Percentiles rank a stretch among this genome's conserved stretches.
These are phyloP conservation scores for Hypoxylon perforatum DNA, from an alignment of 495 filamentous ascomycete species.

Conservation along the genomic window DNA sequence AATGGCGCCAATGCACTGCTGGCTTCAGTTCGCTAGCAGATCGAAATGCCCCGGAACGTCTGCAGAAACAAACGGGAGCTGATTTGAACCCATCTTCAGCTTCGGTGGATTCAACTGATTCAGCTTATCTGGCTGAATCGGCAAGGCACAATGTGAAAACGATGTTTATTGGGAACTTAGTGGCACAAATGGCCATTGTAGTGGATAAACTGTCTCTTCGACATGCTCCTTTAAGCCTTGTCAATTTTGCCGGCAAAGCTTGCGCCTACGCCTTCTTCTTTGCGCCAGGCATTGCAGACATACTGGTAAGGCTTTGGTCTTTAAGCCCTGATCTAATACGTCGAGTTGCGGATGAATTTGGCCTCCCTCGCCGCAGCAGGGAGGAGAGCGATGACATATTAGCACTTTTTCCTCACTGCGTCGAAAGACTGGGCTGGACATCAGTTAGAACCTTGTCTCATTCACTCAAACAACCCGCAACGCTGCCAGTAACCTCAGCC, in stretches of 20 bases:
- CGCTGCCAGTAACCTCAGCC: slow-evolving; percentile 73
- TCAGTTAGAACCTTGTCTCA: slow-evolving; percentile 71
- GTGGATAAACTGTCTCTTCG: slow-evolving; percentile 92
- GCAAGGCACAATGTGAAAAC: slow-evolving; percentile 94
- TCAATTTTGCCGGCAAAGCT: slow-evolving; percentile 93
- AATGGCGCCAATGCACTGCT: slow-evolving; percentile 84
- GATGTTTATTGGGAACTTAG: slow-evolving; percentile 86
- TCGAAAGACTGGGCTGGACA: slow-evolving; percentile 78
- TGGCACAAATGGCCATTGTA: slow-evolving; percentile 87
- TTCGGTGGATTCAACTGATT: slow-evolving; percentile 70
- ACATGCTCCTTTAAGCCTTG: slow-evolving; percentile 89
- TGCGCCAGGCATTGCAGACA: slow-evolving; percentile 87
- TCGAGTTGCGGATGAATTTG: slow-evolving; percentile 74
- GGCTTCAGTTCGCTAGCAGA: slow-evolving; percentile 69
- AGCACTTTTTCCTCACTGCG: slow-evolving; percentile 74
- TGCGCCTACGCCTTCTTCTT: slow-evolving; percentile 97
- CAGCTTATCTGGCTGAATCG: slow-evolving; percentile 86
- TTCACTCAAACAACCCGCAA: slow-evolving; percentile 74
- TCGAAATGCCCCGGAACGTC: slow-evolving; percentile 55
- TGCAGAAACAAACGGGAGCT: slow-evolving; percentile 49
- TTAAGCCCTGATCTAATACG: slow-evolving; percentile 72
- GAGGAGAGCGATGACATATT: slow-evolving; percentile 69
- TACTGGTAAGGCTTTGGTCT: slow-evolving; percentile 86
- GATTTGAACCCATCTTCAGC: slow-evolving; percentile 63
- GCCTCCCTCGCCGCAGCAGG: slow-evolving; percentile 59